Conservation (phyloP, 2,329 filamentous ascomycete genomes). For the Colletotrichum eleusines region DNA sequence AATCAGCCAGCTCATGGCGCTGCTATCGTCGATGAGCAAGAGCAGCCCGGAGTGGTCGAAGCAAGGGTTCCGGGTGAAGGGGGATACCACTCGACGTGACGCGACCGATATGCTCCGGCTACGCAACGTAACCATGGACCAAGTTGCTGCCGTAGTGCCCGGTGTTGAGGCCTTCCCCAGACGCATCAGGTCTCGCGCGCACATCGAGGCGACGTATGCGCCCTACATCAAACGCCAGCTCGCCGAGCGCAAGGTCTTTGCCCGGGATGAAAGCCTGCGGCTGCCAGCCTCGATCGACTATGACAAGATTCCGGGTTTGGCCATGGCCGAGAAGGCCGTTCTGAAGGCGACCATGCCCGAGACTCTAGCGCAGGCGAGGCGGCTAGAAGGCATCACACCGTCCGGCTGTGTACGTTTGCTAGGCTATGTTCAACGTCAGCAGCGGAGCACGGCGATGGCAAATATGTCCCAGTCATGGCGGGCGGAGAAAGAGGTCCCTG, state of each 20-base stretch:
- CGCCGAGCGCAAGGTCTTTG: slow-evolving; percentile 73
- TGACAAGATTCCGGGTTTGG: slow-evolving; percentile 77
- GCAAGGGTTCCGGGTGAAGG: slow-evolving; percentile 76
- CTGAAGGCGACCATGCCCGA: slow-evolving; percentile 81
- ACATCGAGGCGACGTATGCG: slow-evolving; percentile 86
- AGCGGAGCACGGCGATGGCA: slow-evolving; percentile 26
- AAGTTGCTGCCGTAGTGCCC: slow-evolving; percentile 70
- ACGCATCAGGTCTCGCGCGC: slow-evolving; percentile 75
- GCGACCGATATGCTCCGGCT: slow-evolving; percentile 86
- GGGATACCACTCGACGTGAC: slow-evolving; percentile 74
- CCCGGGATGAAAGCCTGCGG: slow-evolving; percentile 79
- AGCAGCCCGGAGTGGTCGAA: slow-evolving; percentile 75
- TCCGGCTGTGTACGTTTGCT: slow-evolving; percentile 72
- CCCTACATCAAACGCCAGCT: slow-evolving; percentile 85
- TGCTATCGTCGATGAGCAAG: slow-evolving; percentile 70
- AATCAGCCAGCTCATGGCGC: slow-evolving; percentile 73
- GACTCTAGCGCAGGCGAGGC: slow-evolving; percentile 86
- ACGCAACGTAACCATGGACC: slow-evolving; percentile 67
- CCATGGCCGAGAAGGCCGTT: slow-evolving; percentile 80
- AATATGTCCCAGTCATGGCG: not conserved
- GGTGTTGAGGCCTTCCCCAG: slow-evolving; percentile 65
- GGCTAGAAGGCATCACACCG: slow-evolving; percentile 84
- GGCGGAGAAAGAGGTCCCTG: not conserved
- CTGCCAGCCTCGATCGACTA: slow-evolving; percentile 85
- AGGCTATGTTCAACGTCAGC: slow-evolving; percentile 64